Conservation (phyloP, 176 grass and related monocot species). For the Oryza coarctata region DNA sequence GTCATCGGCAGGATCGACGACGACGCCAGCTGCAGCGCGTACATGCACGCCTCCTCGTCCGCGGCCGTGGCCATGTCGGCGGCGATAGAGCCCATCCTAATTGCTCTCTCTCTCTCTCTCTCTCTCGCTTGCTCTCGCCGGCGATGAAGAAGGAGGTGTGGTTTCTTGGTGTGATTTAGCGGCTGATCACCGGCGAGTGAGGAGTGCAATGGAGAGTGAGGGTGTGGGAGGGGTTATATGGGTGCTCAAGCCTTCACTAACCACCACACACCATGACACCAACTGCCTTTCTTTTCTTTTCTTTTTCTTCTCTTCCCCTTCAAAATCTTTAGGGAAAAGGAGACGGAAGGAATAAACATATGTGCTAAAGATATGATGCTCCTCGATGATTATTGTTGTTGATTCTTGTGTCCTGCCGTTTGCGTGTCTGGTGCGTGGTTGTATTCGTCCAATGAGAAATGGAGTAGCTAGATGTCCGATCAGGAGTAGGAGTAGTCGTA, state of each 20-base stretch:
- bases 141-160: background rate
- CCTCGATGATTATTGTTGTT: background rate
- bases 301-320: background rate
- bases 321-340: background rate
- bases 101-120: background rate
- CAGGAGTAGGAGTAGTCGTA: background rate
- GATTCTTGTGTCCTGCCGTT: background rate
- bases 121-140: background rate
- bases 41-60: conserved; percentile 97
- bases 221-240: conserved; percentile 40
- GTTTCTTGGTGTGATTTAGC: background rate
- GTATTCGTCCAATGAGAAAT: background rate
- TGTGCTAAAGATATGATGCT: background rate
- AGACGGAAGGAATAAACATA: background rate
- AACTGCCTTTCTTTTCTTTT: background rate
- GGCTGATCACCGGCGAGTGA: background rate
- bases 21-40: conserved; percentile 68
- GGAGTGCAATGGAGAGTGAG: background rate
- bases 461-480: background rate
- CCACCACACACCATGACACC: conserved; percentile 33
- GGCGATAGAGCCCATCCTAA: conserved; percentile 52
- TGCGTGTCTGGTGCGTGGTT: background rate
- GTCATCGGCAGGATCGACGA: conserved; percentile 95
- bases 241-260: conserved; percentile 32
- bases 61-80: conserved; percentile 36